These are phyloP conservation scores for Phytophthora uliginosa DNA, from an alignment of 352 stramenopile species.

Conservation along the genomic window DNA sequence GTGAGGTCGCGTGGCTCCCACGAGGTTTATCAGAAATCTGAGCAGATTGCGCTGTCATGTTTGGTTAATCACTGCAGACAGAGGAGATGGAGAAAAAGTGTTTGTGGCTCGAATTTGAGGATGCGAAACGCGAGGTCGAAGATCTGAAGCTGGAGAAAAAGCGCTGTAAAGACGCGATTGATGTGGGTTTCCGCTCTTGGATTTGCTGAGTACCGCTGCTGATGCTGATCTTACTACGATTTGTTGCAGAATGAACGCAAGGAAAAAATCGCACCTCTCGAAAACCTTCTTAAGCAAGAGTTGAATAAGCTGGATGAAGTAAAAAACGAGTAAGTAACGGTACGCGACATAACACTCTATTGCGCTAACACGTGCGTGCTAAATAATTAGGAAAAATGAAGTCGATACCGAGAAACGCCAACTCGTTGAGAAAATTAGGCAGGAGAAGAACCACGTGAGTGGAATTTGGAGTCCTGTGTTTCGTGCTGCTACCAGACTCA, in stretches of 20 bases:
- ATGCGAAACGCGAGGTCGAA: conserved; percentile 76
- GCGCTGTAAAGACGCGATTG: conserved; percentile 71
- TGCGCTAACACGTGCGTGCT: background rate
- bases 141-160: conserved; percentile 78
- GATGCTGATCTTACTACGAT: background rate
- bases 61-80: conserved; percentile 51
- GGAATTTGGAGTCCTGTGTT: conserved; percentile 1
- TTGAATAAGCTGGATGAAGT: conserved; percentile 67
- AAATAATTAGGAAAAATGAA: conserved; percentile 54
- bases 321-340: conserved; percentile 61
- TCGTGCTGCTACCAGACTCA: background rate
- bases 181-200: conserved; percentile 42
- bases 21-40: background rate
- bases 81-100: conserved; percentile 90
- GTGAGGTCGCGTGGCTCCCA: background rate
- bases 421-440: conserved; percentile 72
- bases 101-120: conserved; percentile 87
- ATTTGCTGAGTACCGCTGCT: background rate
- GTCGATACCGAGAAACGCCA: conserved; percentile 59
- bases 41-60: background rate
- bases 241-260: conserved; percentile 65
- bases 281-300: conserved; percentile 78
- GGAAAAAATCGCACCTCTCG: conserved; percentile 70
- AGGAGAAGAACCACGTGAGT: conserved; percentile 66
- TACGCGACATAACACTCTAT: background rate